These are phyloP conservation scores for Thielaviopsis ethacetica DNA, from an alignment of 2,329 filamentous ascomycete species.

Conservation along the genomic window DNA sequence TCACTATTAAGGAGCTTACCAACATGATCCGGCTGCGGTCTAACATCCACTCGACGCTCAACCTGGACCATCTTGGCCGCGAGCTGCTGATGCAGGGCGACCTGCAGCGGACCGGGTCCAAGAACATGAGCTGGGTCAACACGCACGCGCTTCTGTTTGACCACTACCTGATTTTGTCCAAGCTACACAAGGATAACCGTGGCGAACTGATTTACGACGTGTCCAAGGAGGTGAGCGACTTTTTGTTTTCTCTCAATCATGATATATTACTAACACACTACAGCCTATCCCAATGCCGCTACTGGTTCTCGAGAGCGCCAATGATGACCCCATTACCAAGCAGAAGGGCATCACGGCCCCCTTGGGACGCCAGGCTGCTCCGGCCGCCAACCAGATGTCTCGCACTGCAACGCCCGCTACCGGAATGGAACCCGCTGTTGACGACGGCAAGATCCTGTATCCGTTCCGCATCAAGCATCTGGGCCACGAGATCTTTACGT, in stretches of 20 bases:
- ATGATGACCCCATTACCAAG: slow-evolving; percentile 81
- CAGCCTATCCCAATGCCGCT: slow-evolving; percentile 91
- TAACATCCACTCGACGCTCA: slow-evolving; percentile 76
- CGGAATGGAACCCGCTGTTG: slow-evolving; percentile 26
- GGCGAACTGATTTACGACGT: slow-evolving; percentile 84
- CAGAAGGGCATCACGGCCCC: slow-evolving; percentile 56
- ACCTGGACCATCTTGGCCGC: slow-evolving; percentile 84
- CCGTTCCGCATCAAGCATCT: slow-evolving; percentile 94
- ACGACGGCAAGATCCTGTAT: slow-evolving; percentile 71
- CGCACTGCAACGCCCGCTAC: slow-evolving; percentile 16
- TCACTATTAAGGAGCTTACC: slow-evolving; percentile 71
- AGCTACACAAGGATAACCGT: slow-evolving; percentile 56
- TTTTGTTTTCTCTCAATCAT: neutral
- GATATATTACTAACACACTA: slow-evolving; percentile 17
- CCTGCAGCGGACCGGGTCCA: slow-evolving; percentile 72
- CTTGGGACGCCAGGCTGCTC: slow-evolving; percentile 47
- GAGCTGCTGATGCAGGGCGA: slow-evolving; percentile 82
- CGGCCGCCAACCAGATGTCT: slow-evolving; percentile 47
- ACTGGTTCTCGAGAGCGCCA: slow-evolving; percentile 77
- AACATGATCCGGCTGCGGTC: slow-evolving; percentile 71
- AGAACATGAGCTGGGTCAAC: slow-evolving; percentile 84
- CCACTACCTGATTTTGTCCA: slow-evolving; percentile 87
- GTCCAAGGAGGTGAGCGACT: slow-evolving; percentile 55
- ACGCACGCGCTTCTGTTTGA: slow-evolving; percentile 90
- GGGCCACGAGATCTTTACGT: slow-evolving; percentile 78